A percentile compares a stretch with the other conserved stretches of the same genome.
phyloP scores from a whole-genome alignment of 768 basidiomycete species.

The Mrakia blollopis region DNA sequence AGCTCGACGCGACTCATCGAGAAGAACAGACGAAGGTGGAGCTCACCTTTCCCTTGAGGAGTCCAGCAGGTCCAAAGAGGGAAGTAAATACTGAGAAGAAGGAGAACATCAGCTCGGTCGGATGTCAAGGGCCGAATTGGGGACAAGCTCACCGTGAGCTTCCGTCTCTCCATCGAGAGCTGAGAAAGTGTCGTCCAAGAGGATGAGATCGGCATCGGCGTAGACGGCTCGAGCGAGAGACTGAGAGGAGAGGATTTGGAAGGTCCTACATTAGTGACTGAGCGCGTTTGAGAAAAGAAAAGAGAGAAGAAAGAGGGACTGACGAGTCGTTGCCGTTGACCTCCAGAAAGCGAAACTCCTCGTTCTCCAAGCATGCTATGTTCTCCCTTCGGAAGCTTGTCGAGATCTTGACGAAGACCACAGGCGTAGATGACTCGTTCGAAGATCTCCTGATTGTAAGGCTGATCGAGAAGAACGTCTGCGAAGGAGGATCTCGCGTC shows the following conservation, averaged over 20 bases:
- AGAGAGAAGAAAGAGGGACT: background rate
- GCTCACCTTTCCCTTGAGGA: slow-evolving; percentile 26
- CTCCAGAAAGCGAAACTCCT: slow-evolving; percentile 14
- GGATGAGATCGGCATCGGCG: slow-evolving; percentile 30
- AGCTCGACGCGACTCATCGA: background rate
- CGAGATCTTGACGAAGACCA: slow-evolving; percentile 15
- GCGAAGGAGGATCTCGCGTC: background rate
- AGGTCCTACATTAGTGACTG: no score
- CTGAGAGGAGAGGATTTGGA: background rate
- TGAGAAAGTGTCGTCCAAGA: slow-evolving; percentile 37
- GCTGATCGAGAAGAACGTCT: slow-evolving; percentile 9
- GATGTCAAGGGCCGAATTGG: background rate
- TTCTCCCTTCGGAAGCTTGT: slow-evolving; percentile 5
- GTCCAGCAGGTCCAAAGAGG: slow-evolving; percentile 33
- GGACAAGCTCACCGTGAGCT: slow-evolving; percentile 12
- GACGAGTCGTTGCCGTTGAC: slow-evolving; percentile 21
- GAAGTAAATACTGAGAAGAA: slow-evolving; percentile 28
- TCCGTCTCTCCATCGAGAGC: slow-evolving; percentile 38
- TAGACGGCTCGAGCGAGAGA: slow-evolving; percentile 37
- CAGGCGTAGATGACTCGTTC: background rate
- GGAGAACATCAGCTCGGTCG: background rate
- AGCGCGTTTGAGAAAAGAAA: no score
- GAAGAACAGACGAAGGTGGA: background rate
- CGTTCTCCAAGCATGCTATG: slow-evolving; percentile 15
- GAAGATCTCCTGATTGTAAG: background rate